Conservation (phyloP, 2,329 filamentous ascomycete species). For the Scedosporium dehoogii region DNA sequence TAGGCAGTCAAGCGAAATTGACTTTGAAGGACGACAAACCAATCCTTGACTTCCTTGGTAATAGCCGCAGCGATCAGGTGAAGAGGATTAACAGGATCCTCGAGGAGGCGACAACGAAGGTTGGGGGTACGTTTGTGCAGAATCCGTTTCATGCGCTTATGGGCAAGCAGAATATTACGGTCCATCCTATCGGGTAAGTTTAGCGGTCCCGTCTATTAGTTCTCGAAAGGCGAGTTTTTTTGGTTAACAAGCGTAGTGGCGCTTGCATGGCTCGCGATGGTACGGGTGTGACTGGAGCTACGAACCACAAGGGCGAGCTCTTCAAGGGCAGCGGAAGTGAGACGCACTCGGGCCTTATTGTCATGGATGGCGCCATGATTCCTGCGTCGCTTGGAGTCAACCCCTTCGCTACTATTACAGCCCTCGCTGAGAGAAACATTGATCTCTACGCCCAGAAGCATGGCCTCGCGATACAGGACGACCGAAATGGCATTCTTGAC, state of each 20-base stretch:
- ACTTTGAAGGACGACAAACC: constrained; percentile 50
- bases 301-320: constrained; percentile 51
- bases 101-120: constrained; percentile 41
- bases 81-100: constrained; percentile 41
- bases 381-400: constrained; percentile 56
- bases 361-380: constrained; percentile 52
- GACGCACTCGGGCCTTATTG: constrained; percentile 46
- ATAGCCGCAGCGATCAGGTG: constrained; percentile 45
- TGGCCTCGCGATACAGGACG: constrained; percentile 32
- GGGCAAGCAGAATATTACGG: constrained; percentile 49
- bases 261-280: constrained; percentile 52
- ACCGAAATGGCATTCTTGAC: constrained; percentile 38
- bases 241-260: constrained; percentile 30
- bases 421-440: constrained; percentile 55
- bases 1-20: constrained; percentile 48
- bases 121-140: constrained; percentile 50
- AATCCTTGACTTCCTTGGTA: constrained; percentile 48
- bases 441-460: constrained; percentile 34
- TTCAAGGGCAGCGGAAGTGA: constrained; percentile 42
- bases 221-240: neutral
- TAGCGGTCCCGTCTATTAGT: neutral
- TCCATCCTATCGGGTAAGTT: constrained; percentile 53
- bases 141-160: constrained; percentile 48
- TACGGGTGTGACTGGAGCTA: constrained; percentile 45
- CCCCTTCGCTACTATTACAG: constrained; percentile 59